Base-by-base conservation (phyloP, 2,329 filamentous ascomycete species). In the Hymenoscyphus infarciens region DNA sequence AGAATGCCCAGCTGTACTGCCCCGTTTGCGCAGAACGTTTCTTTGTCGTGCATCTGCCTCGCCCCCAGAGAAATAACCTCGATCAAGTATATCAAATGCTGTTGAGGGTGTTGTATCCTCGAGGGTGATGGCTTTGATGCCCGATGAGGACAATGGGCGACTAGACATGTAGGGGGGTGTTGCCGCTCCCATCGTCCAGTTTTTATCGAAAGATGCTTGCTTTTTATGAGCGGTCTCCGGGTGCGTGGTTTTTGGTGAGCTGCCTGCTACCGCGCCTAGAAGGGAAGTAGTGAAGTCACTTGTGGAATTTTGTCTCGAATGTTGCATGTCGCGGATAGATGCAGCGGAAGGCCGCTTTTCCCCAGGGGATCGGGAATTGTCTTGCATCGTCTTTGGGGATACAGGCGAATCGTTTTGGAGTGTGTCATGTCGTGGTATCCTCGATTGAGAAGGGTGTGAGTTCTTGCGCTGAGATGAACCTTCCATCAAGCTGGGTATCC, bases 11-110 rank as follows among this genome's bases (percentile, higher is more conserved):
- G 67, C 68, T 42, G 78, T 76, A 65, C 85, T 87, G 64, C 87
- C 85, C 62, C 90, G 87, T 77, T 95, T 96, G 75, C 91, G 91
- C 67, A 97, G 79, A 56, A 95, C 81, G 73, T 92, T 96, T 55
- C 90, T 85, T 70, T 85, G 87, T 63, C 89, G 86, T 53, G 84
- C 84, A 66, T 97, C 92, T 11, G 87, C 81, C 71, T 98, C 94
- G 16, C 89, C 90, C 2, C 93, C 92, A 7, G 94, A 97, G 73
- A 97, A 97, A 75, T 98, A 98, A 27, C 93, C 94, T 39, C 92
- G 85, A 71, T 98, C 95, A 16, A 72, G 59, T 11, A 64, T 33
- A 55, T 74, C 72, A 54, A 70, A 91, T 75, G 64, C 96, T 19
- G 61, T 60, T 53, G 60, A 61, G 77, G 76, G 67, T 56, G 68